phyloP scores from a whole-genome alignment of 2,329 filamentous ascomycete species.

The Aspergillus transmontanensis region DNA sequence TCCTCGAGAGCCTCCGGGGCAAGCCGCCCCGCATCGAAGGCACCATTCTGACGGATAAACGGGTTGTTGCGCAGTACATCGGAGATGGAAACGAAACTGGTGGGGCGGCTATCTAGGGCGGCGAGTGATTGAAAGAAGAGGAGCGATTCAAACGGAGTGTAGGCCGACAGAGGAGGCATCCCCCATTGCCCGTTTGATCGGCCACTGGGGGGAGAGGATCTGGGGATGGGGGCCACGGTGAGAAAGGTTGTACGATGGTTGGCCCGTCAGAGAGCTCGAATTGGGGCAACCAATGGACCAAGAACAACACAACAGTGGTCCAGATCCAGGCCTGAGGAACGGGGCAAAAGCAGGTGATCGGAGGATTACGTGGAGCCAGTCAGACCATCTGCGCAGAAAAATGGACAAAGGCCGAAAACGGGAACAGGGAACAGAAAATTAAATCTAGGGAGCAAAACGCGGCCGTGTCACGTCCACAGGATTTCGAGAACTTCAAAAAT shows the following conservation, averaged over 20 bases:
- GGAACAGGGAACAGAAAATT: conserved; percentile 10
- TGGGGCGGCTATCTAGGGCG: conserved; percentile 64
- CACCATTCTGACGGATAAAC: conserved; percentile 68
- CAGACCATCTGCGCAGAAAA: conserved; percentile 27
- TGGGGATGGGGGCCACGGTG: conserved; percentile 43
- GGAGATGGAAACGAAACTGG: conserved; percentile 72
- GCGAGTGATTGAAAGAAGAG: conserved; percentile 81
- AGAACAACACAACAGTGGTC: conserved; percentile 7
- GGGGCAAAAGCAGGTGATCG: not conserved
- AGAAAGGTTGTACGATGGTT: conserved; percentile 18
- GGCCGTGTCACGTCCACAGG: conserved; percentile 7
- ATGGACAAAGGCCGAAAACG: conserved; percentile 13
- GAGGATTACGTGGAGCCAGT: conserved; percentile 19
- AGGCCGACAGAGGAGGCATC: conserved; percentile 65
- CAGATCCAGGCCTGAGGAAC: conserved; percentile 6
- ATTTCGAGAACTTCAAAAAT: not conserved
- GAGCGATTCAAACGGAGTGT: conserved; percentile 83
- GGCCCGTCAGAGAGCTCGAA: conserved; percentile 4
- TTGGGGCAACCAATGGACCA: conserved; percentile 5
- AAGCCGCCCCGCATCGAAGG: conserved; percentile 74
- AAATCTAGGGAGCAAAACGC: conserved; percentile 4
- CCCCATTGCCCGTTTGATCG: conserved; percentile 47
- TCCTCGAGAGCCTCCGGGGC: conserved; percentile 76
- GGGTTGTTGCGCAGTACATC: conserved; percentile 73
- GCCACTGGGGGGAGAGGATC: conserved; percentile 37